Evolutionary conservation across 345 rosid genomes (phyloP), one percentile per base, ranked within the genome.

Genomic region (Gossypium raimondii): DNA sequence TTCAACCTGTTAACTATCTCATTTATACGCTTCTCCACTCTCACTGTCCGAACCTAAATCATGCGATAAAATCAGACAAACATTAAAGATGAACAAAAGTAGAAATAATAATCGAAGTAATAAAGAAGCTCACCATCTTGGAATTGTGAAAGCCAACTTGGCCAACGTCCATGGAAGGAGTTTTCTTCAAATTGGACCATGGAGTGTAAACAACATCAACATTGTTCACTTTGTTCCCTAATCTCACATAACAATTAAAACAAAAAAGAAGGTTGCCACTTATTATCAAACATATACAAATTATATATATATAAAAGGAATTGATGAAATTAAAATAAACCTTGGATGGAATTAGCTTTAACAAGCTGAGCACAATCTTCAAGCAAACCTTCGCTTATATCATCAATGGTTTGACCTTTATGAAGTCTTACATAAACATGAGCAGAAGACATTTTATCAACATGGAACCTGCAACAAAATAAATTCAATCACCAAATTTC

Each of bases 301-400:
- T 34, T 34, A 34, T 6, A 34, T 34, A 34, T 34, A 34, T 34
- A 34, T 34, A 51, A 13, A 41, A 43, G 17, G 27, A 47, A 2
- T 34, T 34, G 41, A 17, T 59, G 56, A 13, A 43, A 6, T 41
- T 14, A 60, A 61, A 51, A 5, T 17, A 29, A 12, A 75, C 99
- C 99, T 91, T 93, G 97, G 67, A 95, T 95, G 75, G 99, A 95
- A 78, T 95, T 95, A 29, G 97, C 99, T 85, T 95, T 95, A 58
- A 95, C 99, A 70, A 95, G 98, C 88, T 95, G 99, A 64, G 80
- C 97, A 78, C 99, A 95, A 79, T 95, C 99, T 85, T 93, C 97
- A 45, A 91, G 80, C 72, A 95, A 77, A 67, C 93, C 97, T 84
- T 89, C 97, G 72, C 86, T 88, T 4, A 95, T 93, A 80, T 82